Evolutionary conservation across 2,329 filamentous ascomycete genomes (phyloP), one percentile per base, ranked within the genome.

Genomic region (Alternaria consortialis): DNA sequence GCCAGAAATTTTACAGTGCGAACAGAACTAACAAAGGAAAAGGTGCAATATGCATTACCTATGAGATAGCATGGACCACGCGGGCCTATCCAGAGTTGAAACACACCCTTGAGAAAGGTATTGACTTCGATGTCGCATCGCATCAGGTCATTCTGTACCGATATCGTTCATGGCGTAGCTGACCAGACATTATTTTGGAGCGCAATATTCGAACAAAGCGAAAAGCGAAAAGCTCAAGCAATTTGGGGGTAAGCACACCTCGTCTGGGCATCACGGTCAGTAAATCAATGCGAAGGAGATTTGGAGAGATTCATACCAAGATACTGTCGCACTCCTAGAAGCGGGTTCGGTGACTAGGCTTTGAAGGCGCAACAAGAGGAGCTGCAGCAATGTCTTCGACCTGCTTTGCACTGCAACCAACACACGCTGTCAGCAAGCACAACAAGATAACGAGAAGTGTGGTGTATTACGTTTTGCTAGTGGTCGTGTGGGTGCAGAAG

Each of bases 381-480:
- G 52, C 51, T 20, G 46, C 55, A 47, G 31, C 51, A 7, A 31
- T 39, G 25, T 61, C 54, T 53, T 68, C 66, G 53, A 56, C 31
- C 32, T 58, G 58, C 39, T 66, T 62, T 40, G 58, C 56, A 59
- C 68, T 70, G 50, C 56, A 37, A 56, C 7, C 11, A 53, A 53
- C 29, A 36, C 31, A n/a, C 23, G 46, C 34, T 15, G 60, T 65
- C 39, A 65, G 63, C 60, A 58, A 58, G 37, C 46, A 56, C 56
- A 55, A 48, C 23, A 56, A 53, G 37, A 31, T 51, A n/a, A 32
- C 54, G 53, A 70, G 65, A 64, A 65, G 56, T 64, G 61, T 69
- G 70, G 67, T 69, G 65, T 61, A 70, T 73, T 73, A 73, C 70
- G 67, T 73, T 73, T 70, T 66, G 65, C 64, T 67, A 69, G 67